Base-by-base conservation (phyloP, 768 basidiomycete genomes). In the Macrolepiota dolichaula region DNA sequence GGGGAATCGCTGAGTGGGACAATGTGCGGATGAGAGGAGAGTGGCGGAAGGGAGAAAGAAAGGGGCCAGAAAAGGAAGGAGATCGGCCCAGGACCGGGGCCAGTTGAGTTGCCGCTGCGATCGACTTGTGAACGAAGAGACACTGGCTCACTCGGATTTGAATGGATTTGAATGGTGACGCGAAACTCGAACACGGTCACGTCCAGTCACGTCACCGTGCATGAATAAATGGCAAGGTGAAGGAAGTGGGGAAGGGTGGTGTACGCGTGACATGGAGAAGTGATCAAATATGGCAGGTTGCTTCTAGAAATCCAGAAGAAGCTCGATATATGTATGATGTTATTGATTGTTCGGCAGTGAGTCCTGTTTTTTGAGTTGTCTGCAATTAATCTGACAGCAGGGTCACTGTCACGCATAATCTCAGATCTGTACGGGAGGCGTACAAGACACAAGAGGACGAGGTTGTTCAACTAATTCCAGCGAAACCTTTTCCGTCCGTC, bases 341-440 rank as follows among this genome's bases (percentile, higher is more conserved):
- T 72, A 62, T 63, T 66, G 68, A 67, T 67, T 73, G 65, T 72
- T 73, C 71, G 72, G 70, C 50, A 71, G 64, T 62, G 63, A 50
- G 61, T 42, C 56, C 36, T 42, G 52, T 59, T 59, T 59, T 65
- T 59, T 62, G 52, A 62, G 52, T 59, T 32, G 49, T 52, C 63
- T 64, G 65, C 59, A 68, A 68, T 66, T 68, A 66, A 66, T 67
- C 59, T 63, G 51, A 61, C 59, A 61, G 52, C 52, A 49, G 53
- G 44, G 72, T 73, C 71, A 71, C 73, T n/a, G 74, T 75, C 71
- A 73, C 70, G 65, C 61, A 51, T 40, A 64, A 70, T 71, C 71
- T 67, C 61, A 70, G 73, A 74, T 74, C 58, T 62, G 68, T 69
- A 56, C 61, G 57, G 51, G 53, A 55, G 59, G 35, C 37, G 59